phyloP scores from a whole-genome alignment of 257 asterid genomes.

The Cordia subcordata region DNA sequence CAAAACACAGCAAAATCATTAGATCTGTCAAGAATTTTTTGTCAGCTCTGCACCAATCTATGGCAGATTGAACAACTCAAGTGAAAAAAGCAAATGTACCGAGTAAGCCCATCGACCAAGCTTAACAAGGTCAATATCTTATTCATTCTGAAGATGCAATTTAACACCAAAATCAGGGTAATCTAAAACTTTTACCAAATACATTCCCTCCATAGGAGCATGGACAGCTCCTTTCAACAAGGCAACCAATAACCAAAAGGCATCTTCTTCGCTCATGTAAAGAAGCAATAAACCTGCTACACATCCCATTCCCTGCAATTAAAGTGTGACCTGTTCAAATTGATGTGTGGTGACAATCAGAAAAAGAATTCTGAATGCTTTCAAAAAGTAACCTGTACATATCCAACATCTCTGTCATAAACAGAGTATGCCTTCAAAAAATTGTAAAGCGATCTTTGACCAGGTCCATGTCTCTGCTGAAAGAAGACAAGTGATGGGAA shows the following conservation, averaged over 20 bases:
- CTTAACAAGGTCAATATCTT: too few relatives aligned
- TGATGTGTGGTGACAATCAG: background rate
- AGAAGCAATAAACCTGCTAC: conserved; percentile 95
- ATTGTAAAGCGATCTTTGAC: conserved; percentile 97
- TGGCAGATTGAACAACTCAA: too few relatives aligned
- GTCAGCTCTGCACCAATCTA: background rate
- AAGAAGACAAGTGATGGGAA: conserved; percentile 98
- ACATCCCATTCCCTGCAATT: conserved; percentile 96
- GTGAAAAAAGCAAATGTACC: too few relatives aligned
- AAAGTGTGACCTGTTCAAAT: conserved; percentile 14
- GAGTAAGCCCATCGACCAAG: too few relatives aligned
- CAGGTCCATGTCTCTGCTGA: conserved; percentile 99
- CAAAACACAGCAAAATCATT: background rate
- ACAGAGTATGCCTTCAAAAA: conserved; percentile 96
- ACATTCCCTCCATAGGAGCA: conserved; percentile 98
- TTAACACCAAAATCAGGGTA: background rate
- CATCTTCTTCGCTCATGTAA: conserved; percentile 99
- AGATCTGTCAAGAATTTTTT: background rate
- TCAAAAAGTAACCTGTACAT: conserved; percentile 69
- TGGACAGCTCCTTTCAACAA: conserved; percentile 96
- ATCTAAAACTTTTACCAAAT: conserved; percentile 51
- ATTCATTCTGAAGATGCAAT: background rate
- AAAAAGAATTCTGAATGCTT: background rate
- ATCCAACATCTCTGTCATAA: conserved; percentile 94
- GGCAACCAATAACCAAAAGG: conserved; percentile 98